phyloP scores from a whole-genome alignment of 768 basidiomycete species.

The Suillus americanus region DNA sequence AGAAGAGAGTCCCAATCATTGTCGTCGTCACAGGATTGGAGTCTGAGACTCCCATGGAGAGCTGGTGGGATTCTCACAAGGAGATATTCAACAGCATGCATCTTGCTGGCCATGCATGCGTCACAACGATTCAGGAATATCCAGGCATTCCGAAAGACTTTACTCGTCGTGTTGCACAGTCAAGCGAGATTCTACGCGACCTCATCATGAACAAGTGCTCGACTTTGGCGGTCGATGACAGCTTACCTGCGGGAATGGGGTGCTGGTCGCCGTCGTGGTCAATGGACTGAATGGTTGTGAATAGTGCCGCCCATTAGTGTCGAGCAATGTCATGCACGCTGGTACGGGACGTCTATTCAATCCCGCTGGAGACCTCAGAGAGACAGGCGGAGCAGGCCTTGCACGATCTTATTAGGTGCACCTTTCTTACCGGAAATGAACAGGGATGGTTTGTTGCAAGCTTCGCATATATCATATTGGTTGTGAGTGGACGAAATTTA shows the following conservation, averaged over 20 bases:
- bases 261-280: slow-evolving; percentile 18
- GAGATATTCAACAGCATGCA: slow-evolving; percentile 20
- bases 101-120: slow-evolving; percentile 37
- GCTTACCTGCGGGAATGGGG: slow-evolving; percentile 10
- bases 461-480: neutral
- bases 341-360: neutral
- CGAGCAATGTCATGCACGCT: neutral
- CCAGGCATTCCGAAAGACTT: neutral
- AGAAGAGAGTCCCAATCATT: slow-evolving; percentile 35
- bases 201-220: slow-evolving; percentile 22
- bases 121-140: slow-evolving; percentile 32
- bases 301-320: slow-evolving; percentile 7
- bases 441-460: too few relatives aligned
- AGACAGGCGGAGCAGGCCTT: too few relatives aligned
- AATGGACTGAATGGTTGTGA: slow-evolving; percentile 5
- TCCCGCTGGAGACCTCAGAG: neutral
- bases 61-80: slow-evolving; percentile 36
- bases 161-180: slow-evolving; percentile 7
- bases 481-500: neutral
- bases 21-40: slow-evolving; percentile 42
- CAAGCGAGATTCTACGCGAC: slow-evolving; percentile 21
- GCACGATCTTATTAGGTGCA: too few relatives aligned
- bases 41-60: slow-evolving; percentile 23
- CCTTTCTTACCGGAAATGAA: too few relatives aligned
- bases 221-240: neutral